Base-by-base conservation (phyloP, 192 early-diverging fungal species). In the Funneliformis mosseae region DNA sequence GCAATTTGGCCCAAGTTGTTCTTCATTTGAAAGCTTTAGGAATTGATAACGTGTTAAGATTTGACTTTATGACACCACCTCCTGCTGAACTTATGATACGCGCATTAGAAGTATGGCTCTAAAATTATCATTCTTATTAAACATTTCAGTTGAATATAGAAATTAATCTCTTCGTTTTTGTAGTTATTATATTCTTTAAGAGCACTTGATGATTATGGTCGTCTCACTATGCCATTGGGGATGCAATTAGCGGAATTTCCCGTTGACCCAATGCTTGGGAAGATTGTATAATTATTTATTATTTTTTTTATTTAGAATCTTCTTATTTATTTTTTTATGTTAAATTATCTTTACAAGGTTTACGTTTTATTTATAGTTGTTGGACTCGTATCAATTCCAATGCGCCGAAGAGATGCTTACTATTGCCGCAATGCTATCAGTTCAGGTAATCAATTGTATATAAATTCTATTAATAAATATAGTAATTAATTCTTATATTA, bases 21-120 rank as follows among this genome's bases (percentile, higher is more conserved):
- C 75, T 96, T 1, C 93, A 94, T 50, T 82, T 96, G 10, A 96
- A 95, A 74, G 92, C 94, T 2, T 81, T 96, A 3, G 95, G 95
- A 11, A 92, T 96, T 60, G 91, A 95, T 50, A 95, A 95, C 74
- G 91, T 96, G 3, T 84, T 94, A 4, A 83, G 90, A 55, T 96
- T 95, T 81, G 91, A 95, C 33, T 96, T 93, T 82, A 80, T 96
- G 62, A 92, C 93, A 9, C 84, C 93, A 18, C 94, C 95, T 21
- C 93, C 94, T 14, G 88, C 91, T 7, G 89, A 91, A 55, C 83
- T 92, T 59, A 88, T 96, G 88, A 88, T 87, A 45, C 88, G 90
- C 50, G 90, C 92, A 2, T 79, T 94, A 5, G 94, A 93, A 84
- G 87, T 89, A 73, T 59, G 64, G n/a, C 39, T 18, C 0, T 8